Base-by-base conservation (phyloP, 2,329 filamentous ascomycete genomes). In the Sordariomycetes sp. region DNA sequence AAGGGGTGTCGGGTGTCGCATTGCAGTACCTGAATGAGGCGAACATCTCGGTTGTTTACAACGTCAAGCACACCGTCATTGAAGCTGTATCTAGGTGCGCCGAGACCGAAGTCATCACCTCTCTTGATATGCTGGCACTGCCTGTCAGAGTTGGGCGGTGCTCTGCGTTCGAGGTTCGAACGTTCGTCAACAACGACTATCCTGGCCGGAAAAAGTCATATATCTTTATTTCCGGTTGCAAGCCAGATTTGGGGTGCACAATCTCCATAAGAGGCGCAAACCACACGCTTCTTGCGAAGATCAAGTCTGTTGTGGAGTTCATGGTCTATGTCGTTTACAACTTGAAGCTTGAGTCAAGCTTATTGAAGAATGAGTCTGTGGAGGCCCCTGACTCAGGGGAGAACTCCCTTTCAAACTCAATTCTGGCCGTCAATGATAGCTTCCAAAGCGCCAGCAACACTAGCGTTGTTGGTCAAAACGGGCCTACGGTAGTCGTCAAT, bases 241-340 rank as follows among this genome's bases (percentile, higher is more conserved):
- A 82, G 8, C 86, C 85, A 42, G 83, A 93, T 39, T 73, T 98
- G 3, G 93, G 92, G 0, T 96, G 92, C 52, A 98, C 92, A 1
- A 94, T 98, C 46, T 86, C 87, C 10, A 66, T 98, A 16, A 79
- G 92, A 30, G 92, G 92, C 2, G 85, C 82, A 4, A 78, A 82
- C 39, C 79, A 78, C 20, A 64, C 74, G 31, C 68, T 78, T 1
- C 68, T 98, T 14, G 67, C 77, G 2, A 84, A 79, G 46, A 78
- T 98, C 56, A 98, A 98, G 59, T 75, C 79, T 34, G 92, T 98
- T 44, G 92, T 90, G 9, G 92, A 98, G 53, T 96, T 98, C 52
- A 95, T 98, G 90, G 83, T 93, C 24, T 98, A 96, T 46, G 93
- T 98, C 15, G 88, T 96, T 10, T 98, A 98, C 59, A 98, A 95